phyloP scores from a whole-genome alignment of 495 filamentous ascomycete genomes.

The Xylaria palmicola region DNA sequence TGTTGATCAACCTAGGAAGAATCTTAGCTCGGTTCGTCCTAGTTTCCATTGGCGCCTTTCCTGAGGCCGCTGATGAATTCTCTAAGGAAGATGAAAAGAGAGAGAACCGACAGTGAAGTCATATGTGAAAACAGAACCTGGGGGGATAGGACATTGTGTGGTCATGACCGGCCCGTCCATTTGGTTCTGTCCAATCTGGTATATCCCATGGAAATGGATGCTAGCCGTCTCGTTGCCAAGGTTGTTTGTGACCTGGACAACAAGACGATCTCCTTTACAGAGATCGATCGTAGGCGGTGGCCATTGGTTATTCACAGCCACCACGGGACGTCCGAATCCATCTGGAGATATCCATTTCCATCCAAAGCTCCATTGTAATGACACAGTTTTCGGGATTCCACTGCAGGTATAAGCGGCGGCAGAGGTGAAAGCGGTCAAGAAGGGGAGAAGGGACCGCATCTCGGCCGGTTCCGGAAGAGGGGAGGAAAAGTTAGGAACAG shows the following conservation, averaged over 20 bases:
- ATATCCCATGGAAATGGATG: conserved; percentile 80
- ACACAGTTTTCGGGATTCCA: conserved; percentile 22
- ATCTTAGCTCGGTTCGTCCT: conserved; percentile 6
- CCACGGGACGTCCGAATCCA: conserved; percentile 59
- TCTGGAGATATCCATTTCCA: conserved; percentile 73
- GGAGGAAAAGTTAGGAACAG: neutral
- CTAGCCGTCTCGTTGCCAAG: conserved; percentile 68
- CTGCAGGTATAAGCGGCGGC: neutral
- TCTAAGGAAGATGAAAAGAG: conserved; percentile 17
- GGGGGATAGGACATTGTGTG: conserved; percentile 71
- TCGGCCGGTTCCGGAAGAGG: neutral
- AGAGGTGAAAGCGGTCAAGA: neutral
- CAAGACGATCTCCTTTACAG: conserved; percentile 64
- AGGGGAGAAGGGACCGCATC: neutral
- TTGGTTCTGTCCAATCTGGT: conserved; percentile 61
- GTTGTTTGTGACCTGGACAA: conserved; percentile 70
- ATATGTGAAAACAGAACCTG: conserved; percentile 62
- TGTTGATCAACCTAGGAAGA: conserved; percentile 49
- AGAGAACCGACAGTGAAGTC: conserved; percentile 58
- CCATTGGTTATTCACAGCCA: conserved; percentile 77
- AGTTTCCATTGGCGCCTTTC: neutral
- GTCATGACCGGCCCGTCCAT: conserved; percentile 74
- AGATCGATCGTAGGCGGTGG: conserved; percentile 68
- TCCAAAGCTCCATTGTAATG: conserved; percentile 59
- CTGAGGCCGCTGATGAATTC: neutral